Percentiles rank a stretch among this genome's conserved stretches.
Evolutionary conservation across 306 rosid species (phyloP).

Genomic region (Cucurbita ficifolia): DNA sequence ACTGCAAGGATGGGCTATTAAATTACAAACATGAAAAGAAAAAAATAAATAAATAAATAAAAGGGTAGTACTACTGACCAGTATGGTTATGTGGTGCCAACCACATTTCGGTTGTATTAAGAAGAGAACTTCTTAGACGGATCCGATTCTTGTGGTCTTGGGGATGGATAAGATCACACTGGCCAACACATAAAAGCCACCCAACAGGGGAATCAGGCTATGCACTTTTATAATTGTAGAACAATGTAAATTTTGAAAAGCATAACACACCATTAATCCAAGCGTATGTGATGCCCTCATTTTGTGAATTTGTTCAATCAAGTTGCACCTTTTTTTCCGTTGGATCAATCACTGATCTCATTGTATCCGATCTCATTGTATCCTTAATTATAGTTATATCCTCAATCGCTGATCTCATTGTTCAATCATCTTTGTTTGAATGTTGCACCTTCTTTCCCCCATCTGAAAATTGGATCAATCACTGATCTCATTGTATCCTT

Average conservation of each 20-base stretch:
- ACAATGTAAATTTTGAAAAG: not conserved
- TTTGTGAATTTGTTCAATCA: not conserved
- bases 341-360: slow-evolving; percentile 1
- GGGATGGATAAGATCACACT: not conserved
- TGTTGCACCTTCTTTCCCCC: slow-evolving; percentile 10
- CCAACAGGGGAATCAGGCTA: not conserved
- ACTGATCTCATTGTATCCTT: slow-evolving; percentile 15
- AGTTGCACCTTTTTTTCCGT: not conserved
- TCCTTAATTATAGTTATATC: not conserved
- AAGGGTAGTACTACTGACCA: not conserved
- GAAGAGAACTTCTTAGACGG: not conserved
- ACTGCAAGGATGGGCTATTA: not conserved
- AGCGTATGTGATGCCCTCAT: not conserved
- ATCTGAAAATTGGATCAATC: not conserved
- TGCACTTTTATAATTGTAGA: not conserved
- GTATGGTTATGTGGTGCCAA: not conserved
- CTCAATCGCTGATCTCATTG: no score
- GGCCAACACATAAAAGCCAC: not conserved
- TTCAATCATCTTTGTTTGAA: no score
- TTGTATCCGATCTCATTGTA: slow-evolving; percentile 15
- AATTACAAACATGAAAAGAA: not conserved
- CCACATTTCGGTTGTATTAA: not conserved
- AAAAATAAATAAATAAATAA: not conserved
- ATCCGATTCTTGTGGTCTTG: not conserved
- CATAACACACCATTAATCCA: not conserved